Base-by-base conservation (phyloP, 2,329 filamentous ascomycete species). In the Sarocladium strictum region DNA sequence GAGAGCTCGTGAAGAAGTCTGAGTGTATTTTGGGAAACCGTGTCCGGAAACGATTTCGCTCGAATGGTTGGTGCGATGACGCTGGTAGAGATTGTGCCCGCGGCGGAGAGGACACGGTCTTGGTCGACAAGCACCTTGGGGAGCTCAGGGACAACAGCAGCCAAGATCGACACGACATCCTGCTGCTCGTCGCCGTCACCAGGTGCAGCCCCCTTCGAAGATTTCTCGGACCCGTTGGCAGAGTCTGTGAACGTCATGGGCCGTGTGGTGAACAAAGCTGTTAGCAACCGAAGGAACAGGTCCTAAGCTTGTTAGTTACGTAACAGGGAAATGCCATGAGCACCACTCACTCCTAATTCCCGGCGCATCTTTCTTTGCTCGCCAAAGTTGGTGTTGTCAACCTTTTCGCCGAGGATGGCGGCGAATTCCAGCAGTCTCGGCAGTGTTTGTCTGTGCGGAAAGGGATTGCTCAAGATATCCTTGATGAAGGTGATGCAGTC, bases 321-420 rank as follows among this genome's bases (percentile, higher is more conserved):
- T 43, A 24, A 45, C 11, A 37, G 9, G 9, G 14, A n/a, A 27
- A 38, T 12, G 38, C 12, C 56, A 21, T 2, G 2, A 41, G 33
- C 23, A 24, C 38, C 11, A 80, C 87, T 70, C 77, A 93, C 90
- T 23, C 89, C 89, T 17, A 97, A 76, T 57, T 97, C 93, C 66
- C 88, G 83, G 58, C 92, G 84, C 90, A 97, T 96, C 69, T 87
- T 91, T 53, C 85, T 81, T 71, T 97, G 90, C 72, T 97, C 93
- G 32, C 93, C 93, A 70, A 97, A 97, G 63, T 92, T 97, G 12
- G 93, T 99, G 62, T 99, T 97, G 68, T 97, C 92, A 51, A 97
- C 88, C 74, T 99, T 99, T 66, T 94, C 88, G 1, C 94, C 93
- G 35, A 99, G 74, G 37, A 96, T 89, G 1, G 89, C 88, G 0